Percentiles rank a stretch among this genome's conserved stretches.
Conservation (phyloP, 495 filamentous ascomycete genomes). For the Pseudomonodictys pantanalensis region DNA sequence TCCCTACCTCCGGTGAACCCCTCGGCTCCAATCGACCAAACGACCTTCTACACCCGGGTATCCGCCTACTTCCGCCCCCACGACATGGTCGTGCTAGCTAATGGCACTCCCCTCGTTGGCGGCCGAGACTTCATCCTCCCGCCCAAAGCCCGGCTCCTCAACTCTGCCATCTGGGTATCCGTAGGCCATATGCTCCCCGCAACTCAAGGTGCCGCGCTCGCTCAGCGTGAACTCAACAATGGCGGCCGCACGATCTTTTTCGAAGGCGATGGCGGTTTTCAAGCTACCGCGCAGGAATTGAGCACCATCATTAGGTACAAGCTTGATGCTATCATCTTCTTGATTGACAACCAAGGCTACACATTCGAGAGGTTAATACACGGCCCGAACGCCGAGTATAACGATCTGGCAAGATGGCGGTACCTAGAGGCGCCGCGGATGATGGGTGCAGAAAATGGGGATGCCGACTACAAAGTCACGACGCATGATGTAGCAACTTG, state of each 20-base stretch:
- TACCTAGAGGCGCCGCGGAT: constrained; percentile 48
- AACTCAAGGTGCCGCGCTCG: constrained; percentile 47
- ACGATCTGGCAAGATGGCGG: constrained; percentile 75
- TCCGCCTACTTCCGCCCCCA: constrained; percentile 29
- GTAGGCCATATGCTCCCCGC: constrained; percentile 52
- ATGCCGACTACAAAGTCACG: constrained; percentile 36
- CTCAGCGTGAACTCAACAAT: constrained; percentile 39
- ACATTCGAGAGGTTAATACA: constrained; percentile 53
- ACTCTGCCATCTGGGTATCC: constrained; percentile 45
- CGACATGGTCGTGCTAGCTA: constrained; percentile 31
- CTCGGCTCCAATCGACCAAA: constrained; percentile 24
- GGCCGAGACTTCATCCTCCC: constrained; percentile 25
- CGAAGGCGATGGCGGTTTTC: constrained; percentile 80
- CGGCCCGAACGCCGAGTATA: constrained; percentile 73
- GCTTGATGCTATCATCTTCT: constrained; percentile 66
- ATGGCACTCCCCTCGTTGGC: constrained; percentile 30
- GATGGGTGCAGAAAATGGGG: constrained; percentile 46
- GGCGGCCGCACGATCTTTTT: constrained; percentile 60
- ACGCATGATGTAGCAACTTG: constrained; percentile 35
- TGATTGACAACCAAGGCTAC: constrained; percentile 21
- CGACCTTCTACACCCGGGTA: constrained; percentile 29
- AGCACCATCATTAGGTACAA: constrained; percentile 76
- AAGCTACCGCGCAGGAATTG: constrained; percentile 78
- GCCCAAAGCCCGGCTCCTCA: constrained; percentile 33
- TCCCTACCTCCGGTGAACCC: constrained; percentile 1